Evolutionary conservation across 1,139 yeast genomes (phyloP).

Genomic region (Zygosaccharomyces sapae): DNA sequence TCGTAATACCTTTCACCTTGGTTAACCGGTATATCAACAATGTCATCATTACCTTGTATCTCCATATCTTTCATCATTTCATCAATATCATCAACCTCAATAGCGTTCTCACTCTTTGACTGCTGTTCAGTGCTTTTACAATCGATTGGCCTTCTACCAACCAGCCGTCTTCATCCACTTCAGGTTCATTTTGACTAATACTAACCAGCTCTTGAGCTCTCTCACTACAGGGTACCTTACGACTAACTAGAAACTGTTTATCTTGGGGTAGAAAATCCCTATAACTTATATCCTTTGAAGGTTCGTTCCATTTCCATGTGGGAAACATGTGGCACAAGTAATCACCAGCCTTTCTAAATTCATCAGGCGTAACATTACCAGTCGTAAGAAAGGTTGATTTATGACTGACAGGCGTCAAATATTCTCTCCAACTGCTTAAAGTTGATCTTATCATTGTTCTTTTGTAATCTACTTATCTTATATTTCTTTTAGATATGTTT

Average conservation of each 20-base stretch:
- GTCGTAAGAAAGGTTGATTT: slow-evolving; percentile 75
- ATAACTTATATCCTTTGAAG: slow-evolving; percentile 40
- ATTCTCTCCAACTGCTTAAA: slow-evolving; percentile 80
- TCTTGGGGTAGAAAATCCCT: slow-evolving; percentile 77
- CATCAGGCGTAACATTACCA: slow-evolving; percentile 93
- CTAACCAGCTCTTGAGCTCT: slow-evolving; percentile 60
- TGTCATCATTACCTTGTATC: slow-evolving; percentile 43
- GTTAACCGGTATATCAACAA: slow-evolving; percentile 39
- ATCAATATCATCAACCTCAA: slow-evolving; percentile 40
- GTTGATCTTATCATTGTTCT: slow-evolving; percentile 55
- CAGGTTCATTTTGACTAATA: slow-evolving; percentile 39
- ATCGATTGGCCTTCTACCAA: slow-evolving; percentile 34
- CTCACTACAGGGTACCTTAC: slow-evolving; percentile 80
- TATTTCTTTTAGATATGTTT: slow-evolving; percentile 2
- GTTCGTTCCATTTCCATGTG: slow-evolving; percentile 85
- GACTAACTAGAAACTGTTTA: slow-evolving; percentile 81
- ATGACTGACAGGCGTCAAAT: slow-evolving; percentile 84
- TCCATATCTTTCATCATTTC: slow-evolving; percentile 40
- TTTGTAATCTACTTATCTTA: slow-evolving; percentile 1
- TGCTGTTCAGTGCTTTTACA: slow-evolving; percentile 30
- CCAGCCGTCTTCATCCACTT: slow-evolving; percentile 53
- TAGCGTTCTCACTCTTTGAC: slow-evolving; percentile 14
- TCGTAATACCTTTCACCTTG: slow-evolving; percentile 67
- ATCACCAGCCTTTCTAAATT: slow-evolving; percentile 90
- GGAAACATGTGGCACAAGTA: slow-evolving; percentile 87